Evolutionary conservation across 2,329 filamentous ascomycete species (phyloP), one percentile per base, ranked within the genome.

Genomic region (Fonsecaea multimorphosa): DNA sequence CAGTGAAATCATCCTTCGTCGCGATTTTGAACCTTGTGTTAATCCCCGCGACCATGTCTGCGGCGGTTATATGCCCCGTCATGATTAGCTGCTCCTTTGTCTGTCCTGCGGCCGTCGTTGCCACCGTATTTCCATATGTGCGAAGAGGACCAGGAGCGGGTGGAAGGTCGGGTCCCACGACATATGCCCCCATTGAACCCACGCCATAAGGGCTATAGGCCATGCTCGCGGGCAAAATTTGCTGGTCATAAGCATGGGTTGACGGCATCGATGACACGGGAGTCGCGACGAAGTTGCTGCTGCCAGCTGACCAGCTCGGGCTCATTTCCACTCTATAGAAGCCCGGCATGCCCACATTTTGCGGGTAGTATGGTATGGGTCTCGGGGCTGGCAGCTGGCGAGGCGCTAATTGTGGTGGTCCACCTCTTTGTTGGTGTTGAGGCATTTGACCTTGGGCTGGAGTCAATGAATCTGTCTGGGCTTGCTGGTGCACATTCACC

Each of bases 31-130:
- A 69, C 36, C 51, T 67, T 11, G 60, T 62, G 24, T 67, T 69
- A 52, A 65, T 64, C 9, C 62, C 67, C 27, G 65, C 67, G 9
- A 67, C 65, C 51, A 61, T 62, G 49, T 69, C 67, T 19, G 57
- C 59, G 6, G 62, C 56, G 19, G 62, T 65, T 44, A 66, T 60
- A 29, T 65, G 51, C 12, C 52, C 63, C 16, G 64, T 16, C 7
- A 57, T 51, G 1, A 46, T 3, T 11, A 22, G 7, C n/a, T 58
- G 58, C 54, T 44, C 16, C 22, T 38, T 62, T 24, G 38, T 3
- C 22, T 34, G 58, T 36, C 52, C 27, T 38, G 58, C 46, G 16
- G 44, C 31, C 4, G 44, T 31, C 8, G 38, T 19, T 22, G 58
- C 46, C 29, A 34, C 36, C 4, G 51, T n/a, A n/a, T 11, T 55